Percentiles rank a stretch among this genome's conserved stretches.
Evolutionary conservation across 768 basidiomycete genomes (phyloP).

Genomic region (Pleurotus eryngii): DNA sequence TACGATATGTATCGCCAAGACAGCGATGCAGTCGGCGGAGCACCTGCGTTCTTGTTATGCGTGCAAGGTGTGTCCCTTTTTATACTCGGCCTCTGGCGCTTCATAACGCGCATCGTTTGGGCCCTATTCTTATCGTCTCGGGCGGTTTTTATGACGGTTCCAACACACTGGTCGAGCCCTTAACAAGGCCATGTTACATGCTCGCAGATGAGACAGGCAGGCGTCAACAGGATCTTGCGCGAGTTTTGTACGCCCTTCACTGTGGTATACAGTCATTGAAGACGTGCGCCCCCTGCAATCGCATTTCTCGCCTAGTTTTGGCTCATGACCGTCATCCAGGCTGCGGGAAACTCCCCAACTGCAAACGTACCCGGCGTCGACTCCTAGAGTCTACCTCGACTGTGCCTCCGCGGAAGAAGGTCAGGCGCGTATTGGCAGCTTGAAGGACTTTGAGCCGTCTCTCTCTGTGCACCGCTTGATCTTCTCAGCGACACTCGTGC

Average conservation of each 20-base stretch:
- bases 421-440: neutral
- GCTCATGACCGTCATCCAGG: neutral
- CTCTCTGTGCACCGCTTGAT: neutral
- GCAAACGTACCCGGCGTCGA: neutral
- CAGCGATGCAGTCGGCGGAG: neutral
- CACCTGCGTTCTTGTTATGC: slow-evolving; percentile 1
- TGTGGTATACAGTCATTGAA: neutral
- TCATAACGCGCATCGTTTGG: neutral
- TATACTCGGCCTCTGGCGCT: neutral
- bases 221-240: neutral
- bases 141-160: slow-evolving; percentile 2
- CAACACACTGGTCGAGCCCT: neutral
- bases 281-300: neutral
- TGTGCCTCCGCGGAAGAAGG: neutral
- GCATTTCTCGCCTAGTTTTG: neutral
- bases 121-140: neutral
- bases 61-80: neutral
- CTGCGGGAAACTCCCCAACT: neutral
- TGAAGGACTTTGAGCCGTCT: neutral
- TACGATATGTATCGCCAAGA: slow-evolving; percentile 1
- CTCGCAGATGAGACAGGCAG: neutral
- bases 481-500: neutral
- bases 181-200: neutral
- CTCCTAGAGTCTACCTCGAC: slow-evolving; percentile 1
- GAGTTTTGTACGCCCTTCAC: neutral